Base-by-base conservation (phyloP, 768 basidiomycete genomes). In the Phlebiopsis gigantea region DNA sequence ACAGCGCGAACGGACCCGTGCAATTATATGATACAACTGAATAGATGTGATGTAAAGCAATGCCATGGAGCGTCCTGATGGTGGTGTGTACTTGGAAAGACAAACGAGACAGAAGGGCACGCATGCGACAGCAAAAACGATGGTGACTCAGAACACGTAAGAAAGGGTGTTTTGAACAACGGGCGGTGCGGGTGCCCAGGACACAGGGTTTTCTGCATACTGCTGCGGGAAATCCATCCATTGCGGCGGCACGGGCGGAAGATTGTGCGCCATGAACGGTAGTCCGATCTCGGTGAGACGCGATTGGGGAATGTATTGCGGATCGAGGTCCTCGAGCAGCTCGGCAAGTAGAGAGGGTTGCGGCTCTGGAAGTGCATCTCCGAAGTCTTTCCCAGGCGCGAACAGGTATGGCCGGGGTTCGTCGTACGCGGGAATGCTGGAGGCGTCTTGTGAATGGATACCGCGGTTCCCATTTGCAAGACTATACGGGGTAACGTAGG, bases 351-450 rank as follows among this genome's bases (percentile, higher is more conserved):
- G 22, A 19, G 50, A 51, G 1, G 44, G 57, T 22, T 50, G 26
- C 50, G 45, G 14, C 45, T 12, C 14, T n/a, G 49, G 26, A 17
- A 55, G 28, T 22, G 21, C 29, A 39, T 52, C 28, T 15, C 54
- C 54, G 54, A 55, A 24, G 28, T 55, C 54, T 19, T 55, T 55
- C 54, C 54, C 48, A 45, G 17, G 39, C 47, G n/a, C 39, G 56
- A 44, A 39, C 31, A 53, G n/a, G 45, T 53, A 46, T 31, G 45
- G 51, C 46, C 31, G 31, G 5, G 30, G 42, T 15, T 29, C 28
- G 14, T 46, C 45, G 28, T 12, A 26, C 9, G 45, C 26, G 26
- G 57, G 15, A 17, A 39, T n/a, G 51, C 24, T 12, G 14, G 45
- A n/a, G 29, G 57, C 51, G 15, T 19, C 44, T 8, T 47, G 30